These are phyloP conservation scores for Emericellopsis cladophorae DNA, from an alignment of 2,329 filamentous ascomycete species.

Conservation along the genomic window DNA sequence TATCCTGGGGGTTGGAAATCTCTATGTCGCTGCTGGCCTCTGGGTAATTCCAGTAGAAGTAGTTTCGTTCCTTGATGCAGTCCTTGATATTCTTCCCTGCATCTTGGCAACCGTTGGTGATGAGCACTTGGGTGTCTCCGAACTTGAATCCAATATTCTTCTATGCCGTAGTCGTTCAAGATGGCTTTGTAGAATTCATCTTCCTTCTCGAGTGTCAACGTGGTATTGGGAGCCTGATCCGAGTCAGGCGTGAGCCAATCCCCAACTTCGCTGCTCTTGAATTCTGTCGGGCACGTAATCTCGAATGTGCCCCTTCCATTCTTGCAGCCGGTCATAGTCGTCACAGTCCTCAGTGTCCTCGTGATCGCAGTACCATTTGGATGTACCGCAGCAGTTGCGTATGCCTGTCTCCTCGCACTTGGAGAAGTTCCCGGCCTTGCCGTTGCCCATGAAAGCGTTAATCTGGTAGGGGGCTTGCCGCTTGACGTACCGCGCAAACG, in stretches of 20 bases:
- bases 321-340: neutral
- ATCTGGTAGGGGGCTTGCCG: constrained; percentile 3
- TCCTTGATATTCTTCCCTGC: constrained; percentile 4
- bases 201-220: constrained; percentile 3
- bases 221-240: neutral
- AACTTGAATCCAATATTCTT: too few species aligned
- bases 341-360: neutral
- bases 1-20: too few species aligned
- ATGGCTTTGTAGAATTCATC: constrained; percentile 8
- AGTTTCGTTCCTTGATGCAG: constrained; percentile 4
- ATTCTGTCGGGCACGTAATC: neutral
- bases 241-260: neutral
- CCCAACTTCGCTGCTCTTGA: neutral
- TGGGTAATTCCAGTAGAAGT: constrained; percentile 7
- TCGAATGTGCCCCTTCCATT: neutral
- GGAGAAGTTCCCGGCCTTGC: constrained; percentile 5
- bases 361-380: neutral
- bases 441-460: constrained; percentile 5
- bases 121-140: too few species aligned
- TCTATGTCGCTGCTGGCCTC: too few species aligned
- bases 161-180: neutral
- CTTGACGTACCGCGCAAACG: constrained; percentile 3
- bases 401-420: constrained; percentile 3
- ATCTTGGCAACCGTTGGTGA: too few species aligned
- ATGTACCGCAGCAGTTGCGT: constrained; percentile 2